Base-by-base conservation (phyloP, 2,329 filamentous ascomycete species). In the Curvularia sp. region DNA sequence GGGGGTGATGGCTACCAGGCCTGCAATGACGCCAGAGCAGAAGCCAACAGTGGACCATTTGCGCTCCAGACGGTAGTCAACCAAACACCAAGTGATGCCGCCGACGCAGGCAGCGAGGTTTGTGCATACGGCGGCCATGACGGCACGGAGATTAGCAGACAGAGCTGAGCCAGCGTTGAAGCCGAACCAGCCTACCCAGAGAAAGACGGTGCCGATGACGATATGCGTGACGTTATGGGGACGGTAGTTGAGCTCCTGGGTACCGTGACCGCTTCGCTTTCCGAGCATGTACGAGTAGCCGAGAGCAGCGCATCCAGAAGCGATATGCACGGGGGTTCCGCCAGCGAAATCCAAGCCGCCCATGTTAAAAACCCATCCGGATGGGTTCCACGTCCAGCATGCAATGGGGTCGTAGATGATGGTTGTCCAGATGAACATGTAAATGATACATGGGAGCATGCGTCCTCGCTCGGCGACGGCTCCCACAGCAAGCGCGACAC, bases 1-100 rank as follows among this genome's bases (percentile, higher is more conserved):
- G 6, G 93, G 93, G 8, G 93, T 97, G 65, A 97, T 96, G 57
- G 89, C 89, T 5, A 97, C 92, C 19, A 97, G 83, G 19, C 93
- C 93, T 32, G 92, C 90, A 69, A 97, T 89, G 23, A 96, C 90
- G 62, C 93, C 93, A 0, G 91, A 95, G 80, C 93, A 97, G 83
- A 96, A 96, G 2, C 93, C 93, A 25, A 97, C 92, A 1, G 92
- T 94, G 0, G 92, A 96, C 90, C 91, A 97, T 80, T 96, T 96
- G 71, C 87, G 86, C 80, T 96, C 92, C 48, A 97, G 84, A 56
- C 92, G 86, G 79, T 96, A 96, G 75, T 97, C 93, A 57, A 97
- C 83, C 21, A 96, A 80, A 75, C 91, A 95, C 93, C 92, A 96
- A 34, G 91, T 95, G 49, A 97, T 88, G 47, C 92, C 92, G 55